Evolutionary conservation across 441 rosid genomes (phyloP).

Genomic region (Aleurites moluccanus): DNA sequence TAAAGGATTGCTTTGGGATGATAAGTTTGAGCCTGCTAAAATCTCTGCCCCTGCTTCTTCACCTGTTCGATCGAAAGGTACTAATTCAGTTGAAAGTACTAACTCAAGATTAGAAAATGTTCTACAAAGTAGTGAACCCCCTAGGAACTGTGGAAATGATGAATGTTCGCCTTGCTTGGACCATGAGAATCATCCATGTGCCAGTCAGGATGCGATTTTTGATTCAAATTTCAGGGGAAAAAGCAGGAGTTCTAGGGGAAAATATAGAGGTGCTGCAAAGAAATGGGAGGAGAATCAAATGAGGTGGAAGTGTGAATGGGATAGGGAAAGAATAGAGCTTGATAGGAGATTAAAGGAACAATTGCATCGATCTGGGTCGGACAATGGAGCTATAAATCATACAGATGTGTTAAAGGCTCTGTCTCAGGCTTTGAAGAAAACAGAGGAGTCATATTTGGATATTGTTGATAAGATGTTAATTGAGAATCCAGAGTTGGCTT

Average conservation of each 20-base stretch:
- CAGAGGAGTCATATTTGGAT: constrained; percentile 69
- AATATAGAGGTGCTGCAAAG: constrained; percentile 47
- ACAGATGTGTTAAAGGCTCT: constrained; percentile 57
- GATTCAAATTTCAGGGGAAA: constrained; percentile 35
- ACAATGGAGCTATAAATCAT: constrained; percentile 45
- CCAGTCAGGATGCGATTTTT: constrained; percentile 25
- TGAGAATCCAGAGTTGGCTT: constrained; percentile 82
- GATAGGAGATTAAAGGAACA: constrained; percentile 68
- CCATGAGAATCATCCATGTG: constrained; percentile 35
- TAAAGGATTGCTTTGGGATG: constrained; percentile 45
- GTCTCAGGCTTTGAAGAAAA: constrained; percentile 61
- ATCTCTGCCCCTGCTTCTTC: constrained; percentile 29
- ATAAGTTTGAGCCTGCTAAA: constrained; percentile 27
- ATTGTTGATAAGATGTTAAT: constrained; percentile 67
- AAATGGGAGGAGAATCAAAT: constrained; percentile 80
- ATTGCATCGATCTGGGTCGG: constrained; percentile 37
- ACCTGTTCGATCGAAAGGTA: constrained; percentile 20
- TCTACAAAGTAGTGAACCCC: constrained; percentile 12
- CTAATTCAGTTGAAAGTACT: constrained; percentile 6
- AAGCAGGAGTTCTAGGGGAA: constrained; percentile 38
- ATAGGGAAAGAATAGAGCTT: constrained; percentile 75
- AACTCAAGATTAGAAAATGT: constrained; percentile 10
- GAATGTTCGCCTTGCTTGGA: constrained; percentile 35
- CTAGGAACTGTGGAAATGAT: constrained; percentile 20
- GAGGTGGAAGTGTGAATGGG: constrained; percentile 90